Conservation (phyloP, 2,329 filamentous ascomycete genomes). For the Fusarium duplospermum region DNA sequence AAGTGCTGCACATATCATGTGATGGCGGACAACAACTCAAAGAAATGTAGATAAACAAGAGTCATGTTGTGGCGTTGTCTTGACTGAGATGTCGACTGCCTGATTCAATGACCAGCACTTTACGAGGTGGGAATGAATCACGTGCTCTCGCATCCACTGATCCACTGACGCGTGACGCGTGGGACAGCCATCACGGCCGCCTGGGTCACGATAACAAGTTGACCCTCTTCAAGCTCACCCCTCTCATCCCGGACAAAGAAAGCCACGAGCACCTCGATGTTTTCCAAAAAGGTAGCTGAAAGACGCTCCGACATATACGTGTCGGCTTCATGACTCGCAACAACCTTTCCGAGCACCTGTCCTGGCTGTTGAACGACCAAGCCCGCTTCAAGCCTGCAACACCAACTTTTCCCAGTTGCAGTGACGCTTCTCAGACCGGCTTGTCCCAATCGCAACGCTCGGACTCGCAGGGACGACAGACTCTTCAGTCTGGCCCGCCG, state of each 20-base stretch:
- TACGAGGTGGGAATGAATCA: constrained; percentile 29
- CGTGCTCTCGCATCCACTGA: constrained; percentile 48
- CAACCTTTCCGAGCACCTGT: constrained; percentile 67
- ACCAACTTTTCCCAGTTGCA: constrained; percentile 51
- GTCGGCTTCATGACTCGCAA: constrained; percentile 71
- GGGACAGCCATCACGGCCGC: constrained; percentile 23
- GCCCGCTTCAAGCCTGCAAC: constrained; percentile 54
- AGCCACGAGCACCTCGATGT: constrained; percentile 38
- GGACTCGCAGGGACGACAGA: constrained; percentile 16
- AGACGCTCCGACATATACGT: constrained; percentile 34
- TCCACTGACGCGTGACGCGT: constrained; percentile 50
- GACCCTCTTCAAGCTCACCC: constrained; percentile 20
- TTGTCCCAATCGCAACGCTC: constrained; percentile 43
- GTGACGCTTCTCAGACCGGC: constrained; percentile 41
- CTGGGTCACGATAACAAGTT: constrained; percentile 41
- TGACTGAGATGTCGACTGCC: background rate
- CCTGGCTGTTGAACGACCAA: constrained; percentile 66
- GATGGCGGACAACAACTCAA: background rate
- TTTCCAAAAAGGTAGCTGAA: constrained; percentile 33
- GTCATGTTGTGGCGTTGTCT: background rate
- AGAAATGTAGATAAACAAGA: background rate
- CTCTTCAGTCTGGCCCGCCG: background rate
- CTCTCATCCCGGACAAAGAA: constrained; percentile 18
- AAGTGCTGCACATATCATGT: background rate
- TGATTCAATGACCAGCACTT: constrained; percentile 22